A percentile compares a stretch with the other conserved stretches of the same genome.
These are phyloP conservation scores for Paragyromitra xinjiangensis DNA, from an alignment of 495 filamentous ascomycete species.

Conservation along the genomic window DNA sequence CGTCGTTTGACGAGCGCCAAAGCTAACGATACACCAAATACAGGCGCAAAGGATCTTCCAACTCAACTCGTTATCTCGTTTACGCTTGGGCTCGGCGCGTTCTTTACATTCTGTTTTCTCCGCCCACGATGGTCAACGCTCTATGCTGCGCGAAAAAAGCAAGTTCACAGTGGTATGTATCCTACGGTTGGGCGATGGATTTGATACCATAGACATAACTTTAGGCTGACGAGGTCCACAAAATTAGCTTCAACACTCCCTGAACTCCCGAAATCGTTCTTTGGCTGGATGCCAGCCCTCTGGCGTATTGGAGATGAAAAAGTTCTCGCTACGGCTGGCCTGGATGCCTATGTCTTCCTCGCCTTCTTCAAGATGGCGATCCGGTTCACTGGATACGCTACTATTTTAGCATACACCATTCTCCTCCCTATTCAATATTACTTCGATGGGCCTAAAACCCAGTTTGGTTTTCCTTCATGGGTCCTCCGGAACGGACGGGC, in stretches of 20 bases:
- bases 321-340: conserved; percentile 85
- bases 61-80: conserved; percentile 47
- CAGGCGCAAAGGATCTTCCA: conserved; percentile 46
- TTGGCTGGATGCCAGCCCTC: conserved; percentile 94
- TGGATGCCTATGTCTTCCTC: conserved; percentile 96
- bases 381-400: conserved; percentile 77
- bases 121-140: conserved; percentile 91
- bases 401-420: conserved; percentile 79
- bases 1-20: not conserved
- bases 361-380: conserved; percentile 94
- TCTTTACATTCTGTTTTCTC: conserved; percentile 66
- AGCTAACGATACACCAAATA: conserved; percentile 26
- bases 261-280: conserved; percentile 81
- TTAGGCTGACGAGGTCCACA: conserved; percentile 65
- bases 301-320: conserved; percentile 88
- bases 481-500: conserved; percentile 1
- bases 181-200: not conserved
- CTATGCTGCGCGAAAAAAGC: conserved; percentile 77
- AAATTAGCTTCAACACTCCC: conserved; percentile 76
- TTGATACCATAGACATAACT: not conserved
- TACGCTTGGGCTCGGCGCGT: conserved; percentile 56
- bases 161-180: conserved; percentile 52
- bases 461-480: conserved; percentile 29
- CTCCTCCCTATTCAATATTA: conserved; percentile 85
- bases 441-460: conserved; percentile 58